A percentile compares a stretch with the other conserved stretches of the same genome.
Conservation (phyloP, 2,329 filamentous ascomycete genomes). For the Thermomyces lanuginosus region DNA sequence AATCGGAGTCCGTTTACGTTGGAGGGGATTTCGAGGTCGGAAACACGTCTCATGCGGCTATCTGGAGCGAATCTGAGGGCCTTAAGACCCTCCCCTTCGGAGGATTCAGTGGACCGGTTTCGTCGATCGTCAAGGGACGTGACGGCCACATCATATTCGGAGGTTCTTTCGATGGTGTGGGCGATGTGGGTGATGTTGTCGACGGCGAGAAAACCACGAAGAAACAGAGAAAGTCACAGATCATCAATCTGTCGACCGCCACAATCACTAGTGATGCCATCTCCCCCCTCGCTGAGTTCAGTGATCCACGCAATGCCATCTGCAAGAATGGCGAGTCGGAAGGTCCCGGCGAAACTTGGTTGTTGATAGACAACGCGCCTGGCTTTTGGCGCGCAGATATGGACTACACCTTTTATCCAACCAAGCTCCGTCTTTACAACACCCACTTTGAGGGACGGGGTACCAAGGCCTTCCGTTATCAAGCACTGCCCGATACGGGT, state of each 20-base stretch:
- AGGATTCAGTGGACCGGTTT: conserved; percentile 86
- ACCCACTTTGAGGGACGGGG: conserved; percentile 69
- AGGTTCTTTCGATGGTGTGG: conserved; percentile 73
- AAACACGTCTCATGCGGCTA: conserved; percentile 79
- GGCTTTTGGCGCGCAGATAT: conserved; percentile 77
- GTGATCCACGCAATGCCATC: conserved; percentile 62
- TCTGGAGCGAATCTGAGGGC: conserved; percentile 51
- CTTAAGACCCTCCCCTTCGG: conserved; percentile 77
- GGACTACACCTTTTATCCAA: conserved; percentile 69
- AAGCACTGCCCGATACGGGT: conserved; percentile 68
- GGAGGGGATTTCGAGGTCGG: conserved; percentile 68
- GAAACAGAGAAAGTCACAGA: conserved; percentile 48
- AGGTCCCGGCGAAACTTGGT: conserved; percentile 63
- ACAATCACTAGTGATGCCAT: conserved; percentile 49
- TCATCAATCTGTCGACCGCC: conserved; percentile 70
- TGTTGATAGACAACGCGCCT: conserved; percentile 55
- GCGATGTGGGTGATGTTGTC: conserved; percentile 72
- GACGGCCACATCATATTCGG: conserved; percentile 85
- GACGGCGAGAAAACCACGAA: conserved; percentile 46
- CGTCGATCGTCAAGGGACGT: conserved; percentile 62
- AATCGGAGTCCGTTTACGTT: conserved; percentile 67
- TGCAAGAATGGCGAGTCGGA: conserved; percentile 57
- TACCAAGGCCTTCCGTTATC: conserved; percentile 75
- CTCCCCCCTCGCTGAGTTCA: conserved; percentile 50
- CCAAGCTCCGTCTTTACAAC: conserved; percentile 76